Conservation (phyloP, 1,284 basidiomycete genomes). For the Rhodotorula sp. region DNA sequence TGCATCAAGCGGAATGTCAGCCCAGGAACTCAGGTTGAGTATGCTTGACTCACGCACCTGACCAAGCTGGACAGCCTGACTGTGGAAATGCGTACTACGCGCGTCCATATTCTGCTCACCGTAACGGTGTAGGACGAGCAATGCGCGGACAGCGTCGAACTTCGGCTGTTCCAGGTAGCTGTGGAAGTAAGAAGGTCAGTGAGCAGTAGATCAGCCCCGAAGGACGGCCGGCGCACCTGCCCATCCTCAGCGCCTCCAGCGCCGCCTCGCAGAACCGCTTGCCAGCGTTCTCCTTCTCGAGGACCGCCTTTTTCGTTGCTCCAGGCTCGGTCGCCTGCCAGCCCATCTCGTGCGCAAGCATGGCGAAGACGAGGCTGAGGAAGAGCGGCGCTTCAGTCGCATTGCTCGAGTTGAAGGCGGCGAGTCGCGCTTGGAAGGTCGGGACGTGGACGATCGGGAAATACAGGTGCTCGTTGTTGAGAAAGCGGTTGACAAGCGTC, state of each 20-base stretch:
- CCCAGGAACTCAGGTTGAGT: background rate
- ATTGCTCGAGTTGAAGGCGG: constrained; percentile 4
- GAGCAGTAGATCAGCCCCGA: background rate
- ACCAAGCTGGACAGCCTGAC: constrained; percentile 21
- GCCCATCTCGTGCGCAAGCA: constrained; percentile 13
- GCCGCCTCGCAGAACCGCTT: constrained; percentile 27
- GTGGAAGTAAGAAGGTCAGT: background rate
- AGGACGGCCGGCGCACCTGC: constrained; percentile 12
- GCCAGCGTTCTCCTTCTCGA: constrained; percentile 14
- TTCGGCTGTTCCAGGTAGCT: constrained; percentile 24
- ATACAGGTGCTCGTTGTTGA: constrained; percentile 16
- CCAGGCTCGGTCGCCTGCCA: constrained; percentile 22
- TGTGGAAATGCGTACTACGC: constrained; percentile 3
- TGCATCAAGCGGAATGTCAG: background rate
- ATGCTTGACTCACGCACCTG: background rate
- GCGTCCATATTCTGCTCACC: constrained; percentile 4
- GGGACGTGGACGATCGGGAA: constrained; percentile 34
- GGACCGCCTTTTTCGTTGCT: background rate
- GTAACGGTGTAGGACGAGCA: constrained; percentile 28
- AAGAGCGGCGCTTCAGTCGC: constrained; percentile 18
- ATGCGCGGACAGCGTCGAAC: constrained; percentile 30
- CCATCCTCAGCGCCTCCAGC: constrained; percentile 22
- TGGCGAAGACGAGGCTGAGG: constrained; percentile 24
- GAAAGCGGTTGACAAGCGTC: constrained; percentile 20
- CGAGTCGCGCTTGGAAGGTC: constrained; percentile 20